Evolutionary conservation across 2,329 filamentous ascomycete species (phyloP).

Genomic region (Clonostachys chloroleuca): DNA sequence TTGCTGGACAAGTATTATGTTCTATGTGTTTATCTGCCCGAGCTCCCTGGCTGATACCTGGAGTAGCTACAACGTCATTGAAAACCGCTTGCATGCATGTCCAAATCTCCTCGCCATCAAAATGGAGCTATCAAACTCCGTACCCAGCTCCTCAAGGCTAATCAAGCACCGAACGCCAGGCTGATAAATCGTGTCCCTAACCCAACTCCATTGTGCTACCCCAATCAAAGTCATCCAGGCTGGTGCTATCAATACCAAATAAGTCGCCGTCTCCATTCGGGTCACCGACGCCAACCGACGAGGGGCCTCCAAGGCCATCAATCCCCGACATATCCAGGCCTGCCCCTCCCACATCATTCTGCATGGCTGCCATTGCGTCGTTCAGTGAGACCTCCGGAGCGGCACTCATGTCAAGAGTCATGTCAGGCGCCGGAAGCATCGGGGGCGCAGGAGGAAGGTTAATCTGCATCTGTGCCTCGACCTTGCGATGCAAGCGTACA

Average conservation of each 20-base stretch:
- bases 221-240: constrained; percentile 22
- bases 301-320: constrained; percentile 14
- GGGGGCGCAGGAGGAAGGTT: constrained; percentile 26
- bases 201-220: constrained; percentile 28
- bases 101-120: too few relatives aligned
- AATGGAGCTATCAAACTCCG: too few relatives aligned
- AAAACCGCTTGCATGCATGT: too few relatives aligned
- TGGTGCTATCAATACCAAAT: constrained; percentile 33
- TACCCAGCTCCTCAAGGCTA: too few relatives aligned
- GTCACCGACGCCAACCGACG: constrained; percentile 8
- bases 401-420: constrained; percentile 29
- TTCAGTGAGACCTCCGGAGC: constrained; percentile 18
- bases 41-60: too few relatives aligned
- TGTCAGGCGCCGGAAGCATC: constrained; percentile 30
- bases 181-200: not conserved
- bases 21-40: too few relatives aligned
- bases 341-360: constrained; percentile 29
- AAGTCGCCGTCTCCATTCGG: constrained; percentile 26
- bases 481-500: constrained; percentile 57
- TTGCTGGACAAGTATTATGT: too few relatives aligned
- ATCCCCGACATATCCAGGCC: constrained; percentile 40
- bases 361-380: constrained; percentile 34
- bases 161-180: too few relatives aligned
- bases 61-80: too few relatives aligned
- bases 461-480: constrained; percentile 58